Evolutionary conservation across 169 alveolate genomes (phyloP).

Genomic region (Cryptosporidium viatorum): DNA sequence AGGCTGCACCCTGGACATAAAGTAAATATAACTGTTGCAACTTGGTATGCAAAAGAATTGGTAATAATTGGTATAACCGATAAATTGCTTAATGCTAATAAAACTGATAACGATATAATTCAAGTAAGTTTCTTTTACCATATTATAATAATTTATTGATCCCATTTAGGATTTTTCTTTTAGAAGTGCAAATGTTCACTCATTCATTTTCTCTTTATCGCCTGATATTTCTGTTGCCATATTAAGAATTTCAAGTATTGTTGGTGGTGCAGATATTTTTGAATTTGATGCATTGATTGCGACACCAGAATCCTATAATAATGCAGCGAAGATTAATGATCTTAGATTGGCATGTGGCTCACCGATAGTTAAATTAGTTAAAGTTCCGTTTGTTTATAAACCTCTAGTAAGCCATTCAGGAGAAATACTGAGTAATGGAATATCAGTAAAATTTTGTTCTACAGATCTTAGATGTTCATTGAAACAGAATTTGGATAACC

Average conservation of each 20-base stretch:
- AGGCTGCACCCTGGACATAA: conserved; percentile 82
- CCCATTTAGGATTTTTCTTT: conserved; percentile 56
- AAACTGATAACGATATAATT: conserved; percentile 49
- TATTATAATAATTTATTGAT: not conserved
- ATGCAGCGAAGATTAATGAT: conserved; percentile 62
- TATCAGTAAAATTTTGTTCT: conserved; percentile 31
- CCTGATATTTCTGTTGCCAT: conserved; percentile 72
- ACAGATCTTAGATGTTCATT: conserved; percentile 35
- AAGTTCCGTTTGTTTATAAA: conserved; percentile 74
- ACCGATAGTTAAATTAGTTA: conserved; percentile 44
- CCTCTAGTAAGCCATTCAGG: conserved; percentile 29
- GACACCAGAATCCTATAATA: conserved; percentile 60
- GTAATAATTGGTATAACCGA: conserved; percentile 77
- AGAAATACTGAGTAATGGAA: not conserved
- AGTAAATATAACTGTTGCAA: conserved; percentile 78
- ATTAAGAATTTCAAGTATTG: conserved; percentile 60
- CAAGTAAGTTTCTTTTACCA: conserved; percentile 35
- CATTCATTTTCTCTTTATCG: conserved; percentile 50
- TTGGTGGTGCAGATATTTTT: conserved; percentile 74
- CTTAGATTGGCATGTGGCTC: conserved; percentile 31
- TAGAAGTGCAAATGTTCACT: conserved; percentile 65
- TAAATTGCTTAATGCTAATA: conserved; percentile 73
- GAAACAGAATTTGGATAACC: conserved; percentile 27
- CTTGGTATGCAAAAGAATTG: conserved; percentile 69
- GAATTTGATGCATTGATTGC: conserved; percentile 75